phyloP scores from a whole-genome alignment of 352 stramenopile genomes.

The Pythium sukuiense region DNA sequence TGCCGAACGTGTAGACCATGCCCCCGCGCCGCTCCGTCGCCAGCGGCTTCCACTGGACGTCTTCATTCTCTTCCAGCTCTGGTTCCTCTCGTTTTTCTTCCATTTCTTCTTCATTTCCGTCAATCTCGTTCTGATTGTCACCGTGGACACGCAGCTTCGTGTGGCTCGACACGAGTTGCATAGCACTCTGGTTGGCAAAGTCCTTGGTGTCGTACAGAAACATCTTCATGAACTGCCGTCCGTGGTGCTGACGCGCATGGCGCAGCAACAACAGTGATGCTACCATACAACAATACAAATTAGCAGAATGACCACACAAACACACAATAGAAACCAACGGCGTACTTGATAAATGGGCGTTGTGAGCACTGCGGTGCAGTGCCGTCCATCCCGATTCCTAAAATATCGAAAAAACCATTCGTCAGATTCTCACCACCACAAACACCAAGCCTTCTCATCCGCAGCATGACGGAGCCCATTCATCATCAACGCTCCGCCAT shows the following conservation, averaged over 20 bases:
- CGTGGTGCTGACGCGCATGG: slow-evolving; percentile 49
- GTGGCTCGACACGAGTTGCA: slow-evolving; percentile 57
- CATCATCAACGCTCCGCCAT: neutral
- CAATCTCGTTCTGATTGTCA: slow-evolving; percentile 15
- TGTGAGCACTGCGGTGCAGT: slow-evolving; percentile 71
- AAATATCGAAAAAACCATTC: slow-evolving; percentile 3
- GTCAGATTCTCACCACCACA: slow-evolving; percentile 13
- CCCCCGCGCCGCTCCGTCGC: slow-evolving; percentile 28
- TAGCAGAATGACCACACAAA: slow-evolving; percentile 14
- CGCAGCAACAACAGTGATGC: slow-evolving; percentile 71
- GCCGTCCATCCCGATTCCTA: slow-evolving; percentile 85
- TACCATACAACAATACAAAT: slow-evolving; percentile 16
- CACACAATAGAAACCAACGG: neutral
- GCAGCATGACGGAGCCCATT: slow-evolving; percentile 1
- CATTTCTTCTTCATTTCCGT: slow-evolving; percentile 7
- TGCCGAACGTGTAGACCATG: slow-evolving; percentile 82
- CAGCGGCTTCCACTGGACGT: neutral
- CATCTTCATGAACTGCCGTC: slow-evolving; percentile 47
- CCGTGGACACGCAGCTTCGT: slow-evolving; percentile 2
- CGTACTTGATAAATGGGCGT: slow-evolving; percentile 65
- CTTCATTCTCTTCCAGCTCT: slow-evolving; percentile 5
- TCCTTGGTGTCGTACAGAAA: slow-evolving; percentile 56
- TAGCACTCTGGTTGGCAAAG: slow-evolving; percentile 52
- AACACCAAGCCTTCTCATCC: neutral
- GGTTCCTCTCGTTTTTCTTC: slow-evolving; percentile 5